These are phyloP conservation scores for Suillus alpinus DNA, from an alignment of 768 basidiomycete species.

Conservation along the genomic window DNA sequence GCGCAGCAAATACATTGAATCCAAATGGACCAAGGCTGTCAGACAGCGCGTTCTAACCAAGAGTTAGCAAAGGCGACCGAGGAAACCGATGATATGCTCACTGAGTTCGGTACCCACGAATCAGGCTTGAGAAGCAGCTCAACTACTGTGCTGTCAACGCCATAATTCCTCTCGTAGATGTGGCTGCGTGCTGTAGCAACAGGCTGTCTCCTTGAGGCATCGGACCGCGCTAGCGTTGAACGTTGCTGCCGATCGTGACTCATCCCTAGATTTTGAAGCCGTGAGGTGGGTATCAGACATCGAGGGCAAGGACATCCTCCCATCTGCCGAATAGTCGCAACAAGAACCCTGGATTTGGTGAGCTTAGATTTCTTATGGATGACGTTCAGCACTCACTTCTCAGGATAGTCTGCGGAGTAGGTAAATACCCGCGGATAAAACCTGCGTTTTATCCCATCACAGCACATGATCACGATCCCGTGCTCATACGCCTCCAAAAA, in stretches of 20 bases:
- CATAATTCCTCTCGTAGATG: slow-evolving; percentile 24
- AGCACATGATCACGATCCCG: slow-evolving; percentile 16
- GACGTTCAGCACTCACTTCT: too few species aligned
- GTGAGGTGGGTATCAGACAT: slow-evolving; percentile 13
- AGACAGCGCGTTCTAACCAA: slow-evolving; percentile 37
- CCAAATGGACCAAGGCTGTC: slow-evolving; percentile 1
- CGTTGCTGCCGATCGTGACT: too few species aligned
- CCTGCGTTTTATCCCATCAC: slow-evolving; percentile 11
- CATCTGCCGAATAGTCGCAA: slow-evolving; percentile 14
- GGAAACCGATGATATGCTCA: slow-evolving; percentile 26
- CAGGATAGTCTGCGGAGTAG: slow-evolving; percentile 17
- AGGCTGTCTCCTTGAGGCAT: too few species aligned
- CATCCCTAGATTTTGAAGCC: too few species aligned
- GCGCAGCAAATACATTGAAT: not conserved
- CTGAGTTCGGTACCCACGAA: slow-evolving; percentile 32
- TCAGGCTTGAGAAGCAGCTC: slow-evolving; percentile 40
- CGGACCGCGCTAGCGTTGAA: too few species aligned
- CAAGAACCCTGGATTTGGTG: slow-evolving; percentile 14
- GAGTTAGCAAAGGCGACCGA: slow-evolving; percentile 33
- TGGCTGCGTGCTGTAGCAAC: slow-evolving; percentile 27
- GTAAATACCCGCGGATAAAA: slow-evolving; percentile 16
- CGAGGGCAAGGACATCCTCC: slow-evolving; percentile 20
- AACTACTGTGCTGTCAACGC: slow-evolving; percentile 22
- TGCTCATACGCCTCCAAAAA: slow-evolving; percentile 15
- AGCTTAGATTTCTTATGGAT: not conserved